Conservation (phyloP, 192 early-diverging fungal genomes). For the Backusella westeae region DNA sequence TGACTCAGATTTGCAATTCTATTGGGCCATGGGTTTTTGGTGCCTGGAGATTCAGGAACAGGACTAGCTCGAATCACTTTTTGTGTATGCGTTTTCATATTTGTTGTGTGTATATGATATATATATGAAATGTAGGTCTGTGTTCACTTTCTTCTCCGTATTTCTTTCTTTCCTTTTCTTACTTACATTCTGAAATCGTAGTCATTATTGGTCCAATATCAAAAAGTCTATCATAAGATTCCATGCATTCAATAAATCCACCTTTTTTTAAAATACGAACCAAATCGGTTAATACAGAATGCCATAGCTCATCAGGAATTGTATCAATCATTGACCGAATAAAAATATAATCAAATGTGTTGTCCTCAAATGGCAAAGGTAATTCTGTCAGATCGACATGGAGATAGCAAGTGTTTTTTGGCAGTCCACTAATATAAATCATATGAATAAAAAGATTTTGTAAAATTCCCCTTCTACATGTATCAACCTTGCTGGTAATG, state of each 20-base stretch:
- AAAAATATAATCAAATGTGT: slow-evolving; percentile 27
- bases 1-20: slow-evolving; percentile 13
- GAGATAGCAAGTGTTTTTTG: slow-evolving; percentile 9
- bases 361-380: slow-evolving; percentile 21
- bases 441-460: not conserved
- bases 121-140: not conserved
- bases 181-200: slow-evolving; percentile 16
- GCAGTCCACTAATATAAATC: not conserved
- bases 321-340: slow-evolving; percentile 22
- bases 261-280: slow-evolving; percentile 26
- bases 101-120: not conserved
- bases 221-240: slow-evolving; percentile 20
- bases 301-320: slow-evolving; percentile 20
- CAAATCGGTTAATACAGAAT: slow-evolving; percentile 11
- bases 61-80: not conserved
- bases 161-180: not conserved
- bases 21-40: slow-evolving; percentile 21
- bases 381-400: slow-evolving; percentile 8
- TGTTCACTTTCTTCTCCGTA: not conserved
- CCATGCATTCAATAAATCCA: slow-evolving; percentile 24
- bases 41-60: not conserved
- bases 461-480: not conserved
- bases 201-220: slow-evolving; percentile 24
- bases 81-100: not conserved
- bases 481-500: slow-evolving; percentile 16